Evolutionary conservation across 208 protist genomes (phyloP).

Genomic region (Leishmania gerbilli): DNA sequence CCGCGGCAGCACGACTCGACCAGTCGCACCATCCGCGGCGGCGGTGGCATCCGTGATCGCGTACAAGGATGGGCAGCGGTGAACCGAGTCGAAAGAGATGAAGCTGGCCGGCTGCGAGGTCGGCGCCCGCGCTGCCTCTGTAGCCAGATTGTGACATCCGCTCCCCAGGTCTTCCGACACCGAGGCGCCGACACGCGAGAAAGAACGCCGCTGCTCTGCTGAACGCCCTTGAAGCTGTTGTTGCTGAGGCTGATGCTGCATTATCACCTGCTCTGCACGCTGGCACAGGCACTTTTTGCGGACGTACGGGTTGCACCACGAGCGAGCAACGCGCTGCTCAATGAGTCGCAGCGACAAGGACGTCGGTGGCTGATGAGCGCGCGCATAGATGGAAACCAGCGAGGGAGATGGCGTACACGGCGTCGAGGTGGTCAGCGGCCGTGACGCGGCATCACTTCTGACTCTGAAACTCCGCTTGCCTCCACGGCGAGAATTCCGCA

Average conservation of each 20-base stretch:
- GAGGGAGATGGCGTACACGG: neutral
- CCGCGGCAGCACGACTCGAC: neutral
- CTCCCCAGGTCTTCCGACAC: neutral
- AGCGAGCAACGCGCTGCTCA: conserved; percentile 59
- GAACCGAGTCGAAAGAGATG: neutral
- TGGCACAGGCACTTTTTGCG: conserved; percentile 47
- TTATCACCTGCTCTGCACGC: conserved; percentile 8
- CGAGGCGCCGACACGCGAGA: neutral
- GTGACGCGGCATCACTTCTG: neutral
- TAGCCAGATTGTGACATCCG: too few species aligned
- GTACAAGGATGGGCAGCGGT: neutral
- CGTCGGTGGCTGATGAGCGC: neutral
- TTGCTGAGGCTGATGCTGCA: neutral
- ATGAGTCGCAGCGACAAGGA: conserved; percentile 39
- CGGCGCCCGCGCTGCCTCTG: neutral
- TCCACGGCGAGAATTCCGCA: neutral
- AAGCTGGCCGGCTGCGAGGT: neutral
- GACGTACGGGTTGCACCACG: conserved; percentile 83
- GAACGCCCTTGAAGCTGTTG: neutral
- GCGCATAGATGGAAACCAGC: neutral
- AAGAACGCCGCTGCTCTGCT: neutral
- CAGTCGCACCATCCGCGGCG: neutral
- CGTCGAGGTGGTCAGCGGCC: neutral
- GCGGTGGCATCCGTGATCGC: neutral
- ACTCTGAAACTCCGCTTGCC: neutral